Conservation (phyloP, 345 rosid genomes). For the Trapa incisa region DNA sequence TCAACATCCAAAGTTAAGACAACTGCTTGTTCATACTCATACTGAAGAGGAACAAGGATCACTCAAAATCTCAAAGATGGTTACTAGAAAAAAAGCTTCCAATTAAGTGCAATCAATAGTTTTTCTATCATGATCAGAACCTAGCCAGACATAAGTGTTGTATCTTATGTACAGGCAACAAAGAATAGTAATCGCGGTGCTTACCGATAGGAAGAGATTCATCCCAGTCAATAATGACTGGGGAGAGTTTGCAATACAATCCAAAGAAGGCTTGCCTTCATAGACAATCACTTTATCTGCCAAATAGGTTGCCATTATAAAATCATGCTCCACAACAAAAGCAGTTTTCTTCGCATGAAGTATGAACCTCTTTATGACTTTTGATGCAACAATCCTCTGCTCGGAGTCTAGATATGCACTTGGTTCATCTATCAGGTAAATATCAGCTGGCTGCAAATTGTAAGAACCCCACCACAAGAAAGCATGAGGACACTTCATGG, state of each 20-base stretch:
- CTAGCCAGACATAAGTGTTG: too few species aligned
- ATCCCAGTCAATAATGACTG: constrained; percentile 92
- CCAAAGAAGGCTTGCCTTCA: constrained; percentile 86
- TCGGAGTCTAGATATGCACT: constrained; percentile 99
- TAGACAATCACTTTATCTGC: constrained; percentile 93
- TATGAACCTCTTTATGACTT: constrained; percentile 95
- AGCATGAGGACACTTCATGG: background rate
- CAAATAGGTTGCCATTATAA: constrained; percentile 92
- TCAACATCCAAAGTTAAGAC: background rate
- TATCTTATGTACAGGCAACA: background rate
- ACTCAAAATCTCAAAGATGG: background rate
- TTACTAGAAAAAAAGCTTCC: background rate
- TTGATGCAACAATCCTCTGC: constrained; percentile 96
- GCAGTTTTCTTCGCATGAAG: constrained; percentile 99
- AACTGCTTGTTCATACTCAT: too few species aligned
- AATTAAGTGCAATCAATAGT: too few species aligned
- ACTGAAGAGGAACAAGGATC: background rate
- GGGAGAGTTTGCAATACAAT: constrained; percentile 80
- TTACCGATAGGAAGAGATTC: constrained; percentile 95
- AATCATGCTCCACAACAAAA: constrained; percentile 97
- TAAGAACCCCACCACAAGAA: background rate
- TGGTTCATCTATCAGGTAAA: constrained; percentile 94
- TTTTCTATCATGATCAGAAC: too few species aligned
- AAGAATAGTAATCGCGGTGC: constrained; percentile 10
- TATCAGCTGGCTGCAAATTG: constrained; percentile 82